Evolutionary conservation across 1,284 basidiomycete species (phyloP).

Genomic region (Papiliotrema flavescens): DNA sequence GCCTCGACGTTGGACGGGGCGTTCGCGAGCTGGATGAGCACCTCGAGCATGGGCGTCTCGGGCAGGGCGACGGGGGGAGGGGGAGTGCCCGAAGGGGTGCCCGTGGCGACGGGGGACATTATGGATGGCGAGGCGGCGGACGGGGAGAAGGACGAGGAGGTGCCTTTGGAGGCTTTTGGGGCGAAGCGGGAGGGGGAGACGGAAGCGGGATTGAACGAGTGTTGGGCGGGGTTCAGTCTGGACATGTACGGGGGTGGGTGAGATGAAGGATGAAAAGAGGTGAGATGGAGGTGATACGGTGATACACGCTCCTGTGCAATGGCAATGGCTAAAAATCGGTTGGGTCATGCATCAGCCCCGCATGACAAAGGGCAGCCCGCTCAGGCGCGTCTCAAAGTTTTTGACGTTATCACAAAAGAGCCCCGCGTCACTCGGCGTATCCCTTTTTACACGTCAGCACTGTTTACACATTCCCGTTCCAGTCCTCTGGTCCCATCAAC

Average conservation of each 20-base stretch:
- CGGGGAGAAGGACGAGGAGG: not conserved
- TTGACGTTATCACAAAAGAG: not conserved
- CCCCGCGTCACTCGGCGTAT: too few species aligned
- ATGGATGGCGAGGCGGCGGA: not conserved
- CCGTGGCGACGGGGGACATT: conserved; percentile 2
- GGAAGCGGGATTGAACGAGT: not conserved
- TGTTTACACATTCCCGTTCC: too few species aligned
- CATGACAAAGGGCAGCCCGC: too few species aligned
- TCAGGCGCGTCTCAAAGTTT: not conserved
- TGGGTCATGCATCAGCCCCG: not conserved
- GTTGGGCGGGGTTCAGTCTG: not conserved
- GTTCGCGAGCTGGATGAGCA: conserved; percentile 37
- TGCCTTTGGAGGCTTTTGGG: not conserved
- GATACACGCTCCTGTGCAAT: too few species aligned
- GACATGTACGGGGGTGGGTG: not conserved
- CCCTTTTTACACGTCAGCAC: too few species aligned
- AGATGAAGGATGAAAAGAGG: not conserved
- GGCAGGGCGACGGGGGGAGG: conserved; percentile 36
- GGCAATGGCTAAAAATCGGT: not conserved
- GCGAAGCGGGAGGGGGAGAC: not conserved
- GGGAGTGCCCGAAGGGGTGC: conserved; percentile 38
- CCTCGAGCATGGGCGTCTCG: conserved; percentile 31
- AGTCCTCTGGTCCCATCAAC: too few species aligned
- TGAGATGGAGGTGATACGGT: not conserved
- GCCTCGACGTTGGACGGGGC: conserved; percentile 44